These are phyloP conservation scores for Gossypium longicalyx DNA, from an alignment of 345 rosid species.

Conservation along the genomic window DNA sequence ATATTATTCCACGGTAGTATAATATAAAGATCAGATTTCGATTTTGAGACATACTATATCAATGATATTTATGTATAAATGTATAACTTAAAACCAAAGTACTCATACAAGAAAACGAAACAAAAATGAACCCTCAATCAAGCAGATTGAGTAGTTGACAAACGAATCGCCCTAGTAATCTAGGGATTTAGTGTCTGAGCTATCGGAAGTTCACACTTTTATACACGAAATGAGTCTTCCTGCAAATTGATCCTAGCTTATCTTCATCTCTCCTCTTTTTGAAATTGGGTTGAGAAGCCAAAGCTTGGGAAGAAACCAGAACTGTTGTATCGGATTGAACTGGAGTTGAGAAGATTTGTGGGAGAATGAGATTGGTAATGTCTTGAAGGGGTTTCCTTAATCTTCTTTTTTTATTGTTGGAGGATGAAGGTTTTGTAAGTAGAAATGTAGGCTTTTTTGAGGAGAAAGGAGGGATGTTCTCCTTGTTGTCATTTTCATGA, in stretches of 20 bases:
- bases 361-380: constrained; percentile 28
- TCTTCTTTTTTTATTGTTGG: constrained; percentile 8
- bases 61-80: background rate
- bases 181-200: background rate
- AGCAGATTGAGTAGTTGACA: constrained; percentile 3
- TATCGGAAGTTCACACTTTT: constrained; percentile 25
- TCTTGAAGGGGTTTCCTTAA: constrained; percentile 33
- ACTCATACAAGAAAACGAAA: background rate
- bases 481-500: constrained; percentile 24
- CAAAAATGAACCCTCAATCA: constrained; percentile 9
- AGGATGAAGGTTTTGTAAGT: background rate
- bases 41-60: background rate
- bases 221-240: constrained; percentile 18
- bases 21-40: background rate
- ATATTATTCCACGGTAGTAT: background rate
- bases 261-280: constrained; percentile 19
- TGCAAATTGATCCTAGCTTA: background rate
- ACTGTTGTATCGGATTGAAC: background rate
- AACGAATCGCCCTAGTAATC: background rate
- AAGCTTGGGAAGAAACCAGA: constrained; percentile 1
- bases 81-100: background rate
- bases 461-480: constrained; percentile 30
- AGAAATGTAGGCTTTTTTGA: constrained; percentile 2
- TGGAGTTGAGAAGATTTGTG: background rate
- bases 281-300: constrained; percentile 3